Base-by-base conservation (phyloP, 805 yeast genomes). In the Suhomyces emberorum region DNA sequence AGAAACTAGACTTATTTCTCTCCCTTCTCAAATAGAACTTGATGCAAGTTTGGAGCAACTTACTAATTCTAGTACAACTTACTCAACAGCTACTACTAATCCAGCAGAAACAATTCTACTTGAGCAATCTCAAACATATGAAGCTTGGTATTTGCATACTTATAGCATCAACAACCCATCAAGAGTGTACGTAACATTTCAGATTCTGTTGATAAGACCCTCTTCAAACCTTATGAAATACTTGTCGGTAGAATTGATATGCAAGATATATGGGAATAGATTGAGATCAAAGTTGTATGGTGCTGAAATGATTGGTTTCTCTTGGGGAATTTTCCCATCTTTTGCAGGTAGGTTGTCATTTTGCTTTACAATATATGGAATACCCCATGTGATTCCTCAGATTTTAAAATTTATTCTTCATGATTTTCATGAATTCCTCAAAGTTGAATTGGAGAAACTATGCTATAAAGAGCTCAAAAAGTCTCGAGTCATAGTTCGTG, bases 271-370 rank as follows among this genome's bases (percentile, higher is more conserved):
- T 3, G 75, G 70, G 16, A 48, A 53, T 1, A 51, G 55, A 10
- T 47, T 82, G 0, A 55, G 69, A 16, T 52, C 60, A 4, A 41
- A 43, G 4, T 46, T 83, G 1, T 83, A 82, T 49, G 72, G 75
- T 1, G 69, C 79, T 1, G 76, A 79, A 38, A 51, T 67, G n/a
- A 39, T 79, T 7, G 78, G 80, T 1, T 79, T 70, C 47, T 52
- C 72, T 0, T 83, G 83, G 75, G 79, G 75, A 14, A 42, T 83
- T 0, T 61, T 56, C 24, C 74, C 87, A 0, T 76, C 81, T 3
- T 41, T 63, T 10, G 74, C 73, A 43, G 81, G 84, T 4, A 76
- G 71, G 34, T 67, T 71, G 1, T 72, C 81, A 5, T 50, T 83
- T 5, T 55, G 71, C 0, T 47, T 83, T n/a, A 72, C 71, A 3